Conservation (phyloP, 1,284 basidiomycete species). For the Mycena sp. region DNA sequence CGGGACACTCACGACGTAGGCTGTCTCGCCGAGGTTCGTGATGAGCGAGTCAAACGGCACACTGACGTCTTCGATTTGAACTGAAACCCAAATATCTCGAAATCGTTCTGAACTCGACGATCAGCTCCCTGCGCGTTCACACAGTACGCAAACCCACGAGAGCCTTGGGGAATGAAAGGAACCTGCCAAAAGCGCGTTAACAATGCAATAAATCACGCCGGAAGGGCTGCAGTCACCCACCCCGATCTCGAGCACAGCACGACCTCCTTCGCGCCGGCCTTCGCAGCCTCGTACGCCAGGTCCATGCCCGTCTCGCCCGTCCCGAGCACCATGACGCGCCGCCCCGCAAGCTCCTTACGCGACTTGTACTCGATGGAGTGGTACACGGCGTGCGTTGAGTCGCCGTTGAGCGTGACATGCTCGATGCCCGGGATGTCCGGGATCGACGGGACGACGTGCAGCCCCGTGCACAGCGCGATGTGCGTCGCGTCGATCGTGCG, state of each 20-base stretch:
- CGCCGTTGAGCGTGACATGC: slow-evolving; percentile 39
- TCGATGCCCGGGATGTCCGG: slow-evolving; percentile 60
- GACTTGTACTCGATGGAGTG: slow-evolving; percentile 65
- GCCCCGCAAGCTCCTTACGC: slow-evolving; percentile 53
- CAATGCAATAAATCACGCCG: not conserved
- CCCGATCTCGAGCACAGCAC: slow-evolving; percentile 63
- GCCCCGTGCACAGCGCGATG: slow-evolving; percentile 58
- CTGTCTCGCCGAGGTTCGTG: slow-evolving; percentile 64
- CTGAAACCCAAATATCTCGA: slow-evolving; percentile 61
- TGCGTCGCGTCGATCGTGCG: slow-evolving; percentile 45
- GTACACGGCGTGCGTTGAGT: slow-evolving; percentile 44
- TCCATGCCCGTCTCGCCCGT: slow-evolving; percentile 78
- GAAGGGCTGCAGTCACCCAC: slow-evolving; percentile 34
- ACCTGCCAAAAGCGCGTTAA: slow-evolving; percentile 40
- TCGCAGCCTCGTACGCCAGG: slow-evolving; percentile 61
- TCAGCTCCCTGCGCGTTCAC: not conserved
- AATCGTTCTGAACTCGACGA: slow-evolving; percentile 59
- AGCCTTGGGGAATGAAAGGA: slow-evolving; percentile 71
- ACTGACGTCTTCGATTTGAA: slow-evolving; percentile 48
- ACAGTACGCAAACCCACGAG: slow-evolving; percentile 43
- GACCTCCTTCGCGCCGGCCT: slow-evolving; percentile 63
- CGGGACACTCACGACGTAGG: slow-evolving; percentile 56
- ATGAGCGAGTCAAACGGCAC: slow-evolving; percentile 71
- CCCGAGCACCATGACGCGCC: slow-evolving; percentile 65
- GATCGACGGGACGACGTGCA: slow-evolving; percentile 61